A percentile compares a stretch with the other conserved stretches of the same genome.
Conservation (phyloP, 441 rosid species). For the Populus hybrid region DNA sequence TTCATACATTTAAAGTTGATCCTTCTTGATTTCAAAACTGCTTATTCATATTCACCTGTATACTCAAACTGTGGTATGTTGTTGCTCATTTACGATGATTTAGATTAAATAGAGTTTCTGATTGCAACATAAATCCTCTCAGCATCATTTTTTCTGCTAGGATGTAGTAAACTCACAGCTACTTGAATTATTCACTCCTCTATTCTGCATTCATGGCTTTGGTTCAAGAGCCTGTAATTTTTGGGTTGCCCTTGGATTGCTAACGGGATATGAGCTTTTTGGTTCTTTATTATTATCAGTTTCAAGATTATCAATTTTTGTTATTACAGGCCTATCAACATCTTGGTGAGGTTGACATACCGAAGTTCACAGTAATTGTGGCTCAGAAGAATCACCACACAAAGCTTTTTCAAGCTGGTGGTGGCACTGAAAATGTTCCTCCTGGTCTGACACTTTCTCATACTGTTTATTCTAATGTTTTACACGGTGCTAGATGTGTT, state of each 20-base stretch:
- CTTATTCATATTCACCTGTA: not conserved
- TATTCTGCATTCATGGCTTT: not conserved
- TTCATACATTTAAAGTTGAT: not conserved
- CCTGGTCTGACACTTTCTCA: constrained; percentile 40
- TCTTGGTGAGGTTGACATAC: constrained; percentile 66
- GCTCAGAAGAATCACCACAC: constrained; percentile 93
- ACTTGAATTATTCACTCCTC: not conserved
- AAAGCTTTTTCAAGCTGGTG: constrained; percentile 58
- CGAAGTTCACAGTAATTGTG: constrained; percentile 86
- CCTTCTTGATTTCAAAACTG: not conserved
- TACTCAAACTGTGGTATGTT: not conserved
- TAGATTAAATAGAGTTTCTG: not conserved
- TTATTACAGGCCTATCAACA: constrained; percentile 65
- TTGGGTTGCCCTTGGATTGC: not conserved
- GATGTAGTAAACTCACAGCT: not conserved
- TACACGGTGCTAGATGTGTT: constrained; percentile 9
- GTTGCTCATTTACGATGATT: not conserved
- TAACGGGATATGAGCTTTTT: not conserved
- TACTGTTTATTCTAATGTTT: constrained; percentile 4
- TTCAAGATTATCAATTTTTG: constrained; percentile 4
- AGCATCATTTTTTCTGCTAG: constrained; percentile 1
- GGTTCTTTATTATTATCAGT: not conserved
- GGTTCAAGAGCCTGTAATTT: not conserved
- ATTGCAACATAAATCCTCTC: not conserved
- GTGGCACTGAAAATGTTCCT: constrained; percentile 73